Evolutionary conservation across 2,329 filamentous ascomycete genomes (phyloP).

Genomic region (Immersiporthe knoxdaviesiana): DNA sequence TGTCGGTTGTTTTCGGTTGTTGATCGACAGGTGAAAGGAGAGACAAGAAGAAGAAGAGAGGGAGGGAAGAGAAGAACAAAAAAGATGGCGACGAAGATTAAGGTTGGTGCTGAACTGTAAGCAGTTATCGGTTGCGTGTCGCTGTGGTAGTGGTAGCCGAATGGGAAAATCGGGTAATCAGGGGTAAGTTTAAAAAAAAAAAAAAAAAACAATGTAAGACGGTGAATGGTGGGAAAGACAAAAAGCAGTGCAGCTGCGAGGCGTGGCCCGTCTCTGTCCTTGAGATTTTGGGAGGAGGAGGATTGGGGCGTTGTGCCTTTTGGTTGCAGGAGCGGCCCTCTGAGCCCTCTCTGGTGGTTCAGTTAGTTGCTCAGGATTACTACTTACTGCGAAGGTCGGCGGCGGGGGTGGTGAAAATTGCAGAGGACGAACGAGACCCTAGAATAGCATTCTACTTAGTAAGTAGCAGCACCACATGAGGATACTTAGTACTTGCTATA

Average conservation of each 20-base stretch:
- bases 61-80: too few species aligned
- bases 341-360: not conserved
- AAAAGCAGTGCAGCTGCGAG: not conserved
- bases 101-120: not conserved
- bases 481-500: too few species aligned
- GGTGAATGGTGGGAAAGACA: not conserved
- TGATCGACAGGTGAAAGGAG: conserved; percentile 11
- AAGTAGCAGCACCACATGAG: too few species aligned
- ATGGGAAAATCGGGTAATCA: not conserved
- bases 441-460: not conserved
- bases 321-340: not conserved
- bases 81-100: not conserved
- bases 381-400: too few species aligned
- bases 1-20: not conserved
- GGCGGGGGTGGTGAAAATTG: conserved; percentile 8
- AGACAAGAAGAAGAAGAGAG: conserved; percentile 13
- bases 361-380: not conserved
- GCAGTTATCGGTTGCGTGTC: not conserved
- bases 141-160: not conserved
- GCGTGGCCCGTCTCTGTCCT: not conserved
- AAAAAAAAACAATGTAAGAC: not conserved
- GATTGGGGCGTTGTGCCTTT: conserved; percentile 3
- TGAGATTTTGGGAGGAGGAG: conserved; percentile 16
- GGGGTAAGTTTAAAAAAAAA: not conserved
- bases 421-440: conserved; percentile 11